Evolutionary conservation across 306 rosid genomes (phyloP).

Genomic region (Cucumis melo): DNA sequence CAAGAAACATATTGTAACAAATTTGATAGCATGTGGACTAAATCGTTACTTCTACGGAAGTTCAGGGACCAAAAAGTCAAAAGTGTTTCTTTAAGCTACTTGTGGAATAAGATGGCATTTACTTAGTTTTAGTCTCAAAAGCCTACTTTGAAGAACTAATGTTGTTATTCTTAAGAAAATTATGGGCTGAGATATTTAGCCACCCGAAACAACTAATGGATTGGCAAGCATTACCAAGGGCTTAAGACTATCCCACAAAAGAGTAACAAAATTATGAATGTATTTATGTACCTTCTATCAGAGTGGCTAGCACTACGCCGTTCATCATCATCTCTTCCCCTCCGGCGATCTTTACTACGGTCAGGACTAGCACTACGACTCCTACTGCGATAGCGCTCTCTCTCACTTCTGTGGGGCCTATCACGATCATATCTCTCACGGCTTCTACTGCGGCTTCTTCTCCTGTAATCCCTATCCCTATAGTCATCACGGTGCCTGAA

Average conservation of each 20-base stretch:
- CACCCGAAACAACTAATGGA: background rate
- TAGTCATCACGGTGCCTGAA: constrained; percentile 47
- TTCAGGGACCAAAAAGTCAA: background rate
- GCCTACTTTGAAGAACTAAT: background rate
- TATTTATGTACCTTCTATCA: constrained; percentile 31
- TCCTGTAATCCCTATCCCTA: constrained; percentile 38
- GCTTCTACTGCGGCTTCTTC: constrained; percentile 61
- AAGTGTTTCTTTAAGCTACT: background rate
- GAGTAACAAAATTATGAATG: background rate
- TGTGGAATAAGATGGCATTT: background rate
- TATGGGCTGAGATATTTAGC: background rate
- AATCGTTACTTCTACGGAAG: background rate
- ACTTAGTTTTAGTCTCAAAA: background rate
- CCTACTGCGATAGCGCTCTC: constrained; percentile 41
- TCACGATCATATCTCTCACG: constrained; percentile 49
- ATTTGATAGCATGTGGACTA: background rate
- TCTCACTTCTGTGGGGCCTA: constrained; percentile 36
- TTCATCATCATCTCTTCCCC: constrained; percentile 45
- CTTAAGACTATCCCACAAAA: background rate
- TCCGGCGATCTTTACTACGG: constrained; percentile 24
- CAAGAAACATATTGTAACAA: background rate
- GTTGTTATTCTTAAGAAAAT: background rate
- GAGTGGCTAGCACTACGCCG: constrained; percentile 41
- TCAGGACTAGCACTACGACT: constrained; percentile 52
- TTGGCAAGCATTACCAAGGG: background rate